A percentile compares a stretch with the other conserved stretches of the same genome.
phyloP scores from a whole-genome alignment of 495 filamentous ascomycete genomes.

The Penicillium ochrochloron region DNA sequence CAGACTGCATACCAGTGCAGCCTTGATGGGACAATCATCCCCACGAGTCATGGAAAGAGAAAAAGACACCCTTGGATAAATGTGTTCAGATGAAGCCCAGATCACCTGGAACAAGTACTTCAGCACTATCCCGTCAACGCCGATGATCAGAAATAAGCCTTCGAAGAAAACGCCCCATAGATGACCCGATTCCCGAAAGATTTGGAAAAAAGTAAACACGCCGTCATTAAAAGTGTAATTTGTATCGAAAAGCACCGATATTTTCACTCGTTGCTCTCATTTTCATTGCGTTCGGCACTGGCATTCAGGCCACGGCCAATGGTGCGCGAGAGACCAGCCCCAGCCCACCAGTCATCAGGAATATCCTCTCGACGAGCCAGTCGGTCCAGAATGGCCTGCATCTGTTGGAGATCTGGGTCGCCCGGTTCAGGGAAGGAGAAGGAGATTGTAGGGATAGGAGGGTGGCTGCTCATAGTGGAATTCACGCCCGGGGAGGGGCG shows the following conservation, averaged over 20 bases:
- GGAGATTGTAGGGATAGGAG: conserved; percentile 44
- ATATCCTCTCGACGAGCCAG: conserved; percentile 71
- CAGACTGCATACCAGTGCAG: conserved; percentile 7
- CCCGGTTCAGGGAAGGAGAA: conserved; percentile 40
- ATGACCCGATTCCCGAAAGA: conserved; percentile 4
- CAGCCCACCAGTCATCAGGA: conserved; percentile 78
- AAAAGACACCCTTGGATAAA: neutral
- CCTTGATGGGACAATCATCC: neutral
- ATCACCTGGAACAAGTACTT: neutral
- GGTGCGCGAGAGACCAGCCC: conserved; percentile 68
- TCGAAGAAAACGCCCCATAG: conserved; percentile 12
- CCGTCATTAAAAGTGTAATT: conserved; percentile 15
- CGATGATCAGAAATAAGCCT: neutral
- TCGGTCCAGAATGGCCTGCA: conserved; percentile 70
- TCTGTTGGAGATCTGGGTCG: conserved; percentile 57
- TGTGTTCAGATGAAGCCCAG: neutral
- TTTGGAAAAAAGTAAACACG: conserved; percentile 6
- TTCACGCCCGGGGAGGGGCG: conserved; percentile 36
- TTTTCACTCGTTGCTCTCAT: conserved; percentile 21
- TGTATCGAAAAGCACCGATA: conserved; percentile 5
- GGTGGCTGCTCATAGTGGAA: conserved; percentile 46
- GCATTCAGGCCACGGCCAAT: conserved; percentile 39
- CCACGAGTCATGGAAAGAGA: neutral
- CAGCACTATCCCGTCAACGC: conserved; percentile 4
- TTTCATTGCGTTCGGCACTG: conserved; percentile 29